These are phyloP conservation scores for Blastomyces silverae DNA, from an alignment of 2,329 filamentous ascomycete species.

Conservation along the genomic window DNA sequence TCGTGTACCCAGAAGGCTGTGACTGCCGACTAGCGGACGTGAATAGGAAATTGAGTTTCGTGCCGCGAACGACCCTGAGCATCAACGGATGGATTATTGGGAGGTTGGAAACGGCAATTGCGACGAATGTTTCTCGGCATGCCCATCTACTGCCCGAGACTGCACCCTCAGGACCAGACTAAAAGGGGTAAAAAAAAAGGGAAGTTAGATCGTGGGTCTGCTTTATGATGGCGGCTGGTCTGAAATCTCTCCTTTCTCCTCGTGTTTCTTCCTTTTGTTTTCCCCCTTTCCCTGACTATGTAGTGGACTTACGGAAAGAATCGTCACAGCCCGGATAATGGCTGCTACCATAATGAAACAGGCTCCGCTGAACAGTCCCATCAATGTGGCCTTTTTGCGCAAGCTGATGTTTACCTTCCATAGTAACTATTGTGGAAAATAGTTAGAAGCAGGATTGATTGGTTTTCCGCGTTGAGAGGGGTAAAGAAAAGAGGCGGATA, in stretches of 20 bases:
- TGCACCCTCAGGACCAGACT: constrained; percentile 37
- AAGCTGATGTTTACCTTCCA: constrained; percentile 47
- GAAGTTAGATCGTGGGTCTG: not conserved
- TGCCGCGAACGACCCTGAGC: constrained; percentile 26
- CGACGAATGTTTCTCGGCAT: constrained; percentile 43
- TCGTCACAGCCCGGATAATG: constrained; percentile 49
- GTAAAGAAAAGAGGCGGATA: not conserved
- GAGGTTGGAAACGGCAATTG: constrained; percentile 39
- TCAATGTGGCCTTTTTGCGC: constrained; percentile 48
- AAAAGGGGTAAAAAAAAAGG: constrained; percentile 30
- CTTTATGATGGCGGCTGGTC: not conserved
- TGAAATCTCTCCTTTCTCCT: not conserved
- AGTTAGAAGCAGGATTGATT: not conserved
- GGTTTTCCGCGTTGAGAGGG: not conserved
- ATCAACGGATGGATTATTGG: constrained; percentile 40
- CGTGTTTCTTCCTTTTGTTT: not conserved
- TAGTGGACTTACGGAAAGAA: constrained; percentile 38
- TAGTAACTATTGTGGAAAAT: constrained; percentile 40
- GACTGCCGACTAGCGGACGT: constrained; percentile 21
- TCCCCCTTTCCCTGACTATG: not conserved
- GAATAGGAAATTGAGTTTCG: constrained; percentile 22
- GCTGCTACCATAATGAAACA: constrained; percentile 51
- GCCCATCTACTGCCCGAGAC: constrained; percentile 36
- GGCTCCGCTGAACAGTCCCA: constrained; percentile 51
- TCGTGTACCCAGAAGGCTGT: not conserved